These are phyloP conservation scores for Curvularia lunata DNA, from an alignment of 2,329 filamentous ascomycete species.

Conservation along the genomic window DNA sequence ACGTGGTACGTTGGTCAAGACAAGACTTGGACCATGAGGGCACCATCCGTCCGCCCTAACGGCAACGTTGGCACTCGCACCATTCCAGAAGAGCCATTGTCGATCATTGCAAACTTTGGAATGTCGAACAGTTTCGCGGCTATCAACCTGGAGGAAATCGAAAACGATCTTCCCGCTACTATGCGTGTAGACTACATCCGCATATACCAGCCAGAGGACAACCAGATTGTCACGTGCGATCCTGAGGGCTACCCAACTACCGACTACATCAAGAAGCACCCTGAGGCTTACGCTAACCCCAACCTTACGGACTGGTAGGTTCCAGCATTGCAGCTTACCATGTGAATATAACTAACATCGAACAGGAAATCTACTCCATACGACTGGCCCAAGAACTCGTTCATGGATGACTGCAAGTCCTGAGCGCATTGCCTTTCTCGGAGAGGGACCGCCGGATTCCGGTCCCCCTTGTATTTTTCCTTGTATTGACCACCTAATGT, in stretches of 20 bases:
- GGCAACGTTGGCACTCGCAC: slow-evolving; percentile 71
- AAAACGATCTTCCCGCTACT: slow-evolving; percentile 62
- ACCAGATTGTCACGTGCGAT: slow-evolving; percentile 69
- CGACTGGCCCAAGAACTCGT: slow-evolving; percentile 66
- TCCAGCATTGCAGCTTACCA: neutral
- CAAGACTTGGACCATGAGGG: slow-evolving; percentile 69
- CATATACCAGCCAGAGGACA: slow-evolving; percentile 70
- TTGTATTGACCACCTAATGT: slow-evolving; percentile 33
- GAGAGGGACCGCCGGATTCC: slow-evolving; percentile 27
- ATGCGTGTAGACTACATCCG: slow-evolving; percentile 74
- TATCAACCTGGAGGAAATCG: slow-evolving; percentile 65
- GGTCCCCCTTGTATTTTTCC: slow-evolving; percentile 19
- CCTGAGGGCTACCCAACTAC: slow-evolving; percentile 71
- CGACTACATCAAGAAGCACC: slow-evolving; percentile 68
- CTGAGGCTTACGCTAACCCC: slow-evolving; percentile 65
- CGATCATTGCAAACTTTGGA: slow-evolving; percentile 72
- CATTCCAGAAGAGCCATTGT: slow-evolving; percentile 71
- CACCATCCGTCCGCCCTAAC: slow-evolving; percentile 67
- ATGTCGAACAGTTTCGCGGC: slow-evolving; percentile 71
- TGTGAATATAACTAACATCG: slow-evolving; percentile 16
- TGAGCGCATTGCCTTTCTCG: slow-evolving; percentile 19
- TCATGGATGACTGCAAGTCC: slow-evolving; percentile 62
- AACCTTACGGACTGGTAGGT: slow-evolving; percentile 70
- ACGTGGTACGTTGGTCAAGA: slow-evolving; percentile 72
- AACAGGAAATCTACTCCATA: slow-evolving; percentile 58